Evolutionary conservation across 176 grass and related monocot genomes (phyloP), one percentile per base, ranked within the genome.

Genomic region (Bromus sterilis): DNA sequence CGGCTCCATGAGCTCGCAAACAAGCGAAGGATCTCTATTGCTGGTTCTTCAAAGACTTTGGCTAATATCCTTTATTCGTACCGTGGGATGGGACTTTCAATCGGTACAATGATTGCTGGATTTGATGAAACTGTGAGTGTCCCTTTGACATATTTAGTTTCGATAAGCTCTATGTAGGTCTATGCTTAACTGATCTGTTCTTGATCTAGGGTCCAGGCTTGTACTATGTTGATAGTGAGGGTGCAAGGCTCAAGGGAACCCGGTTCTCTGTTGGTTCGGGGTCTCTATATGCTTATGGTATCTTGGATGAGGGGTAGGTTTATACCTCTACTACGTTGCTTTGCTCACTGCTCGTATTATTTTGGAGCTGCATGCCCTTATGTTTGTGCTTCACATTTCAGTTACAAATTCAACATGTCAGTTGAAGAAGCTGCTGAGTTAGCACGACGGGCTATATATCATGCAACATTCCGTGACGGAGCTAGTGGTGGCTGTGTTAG

Each of bases 211-310:
- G 93, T 20, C 96, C 96, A 61, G 96, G 96, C 9, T 88, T 98
- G 59, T 98, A 95, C 64, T 98, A 98, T 84, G 96, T 98, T 85
- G 96, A 98, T 46, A 98, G 92, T 14, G 96, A 98, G 89, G 96
- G 96, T 65, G 96, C 90, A 34, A 93, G 96, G 76, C 90, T 95
- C 4, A 80, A 88, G 82, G 96, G 96, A 44, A 89, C 55, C 78
- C 85, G 89, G 13, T 99, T 99, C 75, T 99, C 96, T 76, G 96
- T 99, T 39, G 96, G 96, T 8, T 98, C 96, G 41, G 96, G 96
- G 80, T 95, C 92, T 35, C 93, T 90, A 15, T 98, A 98, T 81
- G 96, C 96, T 80, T 98, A 98, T 61, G 93, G 84, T 86, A 66
- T 98, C 67, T 78, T 98, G 42, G 96, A 98, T 20, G 90, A 91